Conservation (phyloP, 768 basidiomycete species). For the Dictyophora rubrovolvata region DNA sequence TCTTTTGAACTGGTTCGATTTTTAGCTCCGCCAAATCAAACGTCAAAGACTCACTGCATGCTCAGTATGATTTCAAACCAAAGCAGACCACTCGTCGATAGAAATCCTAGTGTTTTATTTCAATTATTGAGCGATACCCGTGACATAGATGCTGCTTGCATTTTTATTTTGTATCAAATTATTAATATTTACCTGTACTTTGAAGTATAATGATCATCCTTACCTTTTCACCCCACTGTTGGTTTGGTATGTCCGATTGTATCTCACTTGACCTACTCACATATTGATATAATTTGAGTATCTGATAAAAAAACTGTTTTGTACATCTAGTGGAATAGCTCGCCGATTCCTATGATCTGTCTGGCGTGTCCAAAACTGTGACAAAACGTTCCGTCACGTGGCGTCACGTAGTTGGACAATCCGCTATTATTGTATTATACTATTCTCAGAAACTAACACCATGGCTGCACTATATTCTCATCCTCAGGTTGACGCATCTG, state of each 20-base stretch:
- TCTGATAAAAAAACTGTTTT: no score
- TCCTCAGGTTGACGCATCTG: slow-evolving; percentile 1
- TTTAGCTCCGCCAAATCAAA: not conserved
- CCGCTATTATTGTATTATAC: not conserved
- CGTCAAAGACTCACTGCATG: not conserved
- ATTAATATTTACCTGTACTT: no score
- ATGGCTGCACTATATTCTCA: not conserved
- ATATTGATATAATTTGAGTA: no score
- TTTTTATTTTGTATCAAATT: not conserved
- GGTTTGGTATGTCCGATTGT: no score
- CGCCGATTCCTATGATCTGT: not conserved
- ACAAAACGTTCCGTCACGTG: not conserved
- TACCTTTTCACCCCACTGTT: no score
- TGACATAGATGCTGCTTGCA: not conserved
- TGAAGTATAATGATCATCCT: no score
- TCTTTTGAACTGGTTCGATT: not conserved
- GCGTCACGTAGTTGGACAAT: not conserved
- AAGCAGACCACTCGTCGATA: not conserved
- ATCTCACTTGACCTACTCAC: no score
- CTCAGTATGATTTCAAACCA: slow-evolving; percentile 3
- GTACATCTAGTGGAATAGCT: no score
- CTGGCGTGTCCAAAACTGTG: not conserved
- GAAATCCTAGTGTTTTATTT: not conserved
- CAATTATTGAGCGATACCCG: not conserved
- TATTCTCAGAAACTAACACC: not conserved